These are phyloP conservation scores for Suillus plorans DNA, from an alignment of 768 basidiomycete genomes.

Conservation along the genomic window DNA sequence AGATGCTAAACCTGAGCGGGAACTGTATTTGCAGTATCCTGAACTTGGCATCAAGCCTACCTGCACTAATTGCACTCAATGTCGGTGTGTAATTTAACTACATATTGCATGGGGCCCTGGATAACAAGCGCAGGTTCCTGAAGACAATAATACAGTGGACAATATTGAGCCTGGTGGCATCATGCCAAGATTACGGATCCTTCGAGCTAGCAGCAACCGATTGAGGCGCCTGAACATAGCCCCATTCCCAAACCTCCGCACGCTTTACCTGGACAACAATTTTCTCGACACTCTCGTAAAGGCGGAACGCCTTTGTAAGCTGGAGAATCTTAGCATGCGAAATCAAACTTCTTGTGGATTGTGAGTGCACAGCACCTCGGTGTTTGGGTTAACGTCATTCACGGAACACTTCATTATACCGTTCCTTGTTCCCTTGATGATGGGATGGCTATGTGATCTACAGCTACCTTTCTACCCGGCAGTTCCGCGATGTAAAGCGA, in stretches of 20 bases:
- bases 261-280: slow-evolving; percentile 92
- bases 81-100: slow-evolving; percentile 61
- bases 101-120: slow-evolving; percentile 12
- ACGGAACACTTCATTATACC: slow-evolving; percentile 37
- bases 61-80: slow-evolving; percentile 71
- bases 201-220: slow-evolving; percentile 83
- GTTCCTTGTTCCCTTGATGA: slow-evolving; percentile 27
- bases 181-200: slow-evolving; percentile 75
- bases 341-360: slow-evolving; percentile 78
- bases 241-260: slow-evolving; percentile 70
- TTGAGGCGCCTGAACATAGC: slow-evolving; percentile 64
- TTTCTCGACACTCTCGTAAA: slow-evolving; percentile 49
- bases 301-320: slow-evolving; percentile 57
- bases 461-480: slow-evolving; percentile 50
- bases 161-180: slow-evolving; percentile 51
- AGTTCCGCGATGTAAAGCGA: slow-evolving; percentile 89
- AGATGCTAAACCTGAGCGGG: slow-evolving; percentile 78
- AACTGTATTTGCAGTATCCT: slow-evolving; percentile 63
- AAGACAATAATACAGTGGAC: slow-evolving; percentile 74
- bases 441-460: slow-evolving; percentile 32
- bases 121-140: slow-evolving; percentile 16
- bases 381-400: slow-evolving; percentile 25
- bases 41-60: slow-evolving; percentile 57
- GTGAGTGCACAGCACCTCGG: slow-evolving; percentile 49
- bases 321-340: slow-evolving; percentile 91